Base-by-base conservation (phyloP, 148 eudicot genomes). In the Camellia lanceoleosa region DNA sequence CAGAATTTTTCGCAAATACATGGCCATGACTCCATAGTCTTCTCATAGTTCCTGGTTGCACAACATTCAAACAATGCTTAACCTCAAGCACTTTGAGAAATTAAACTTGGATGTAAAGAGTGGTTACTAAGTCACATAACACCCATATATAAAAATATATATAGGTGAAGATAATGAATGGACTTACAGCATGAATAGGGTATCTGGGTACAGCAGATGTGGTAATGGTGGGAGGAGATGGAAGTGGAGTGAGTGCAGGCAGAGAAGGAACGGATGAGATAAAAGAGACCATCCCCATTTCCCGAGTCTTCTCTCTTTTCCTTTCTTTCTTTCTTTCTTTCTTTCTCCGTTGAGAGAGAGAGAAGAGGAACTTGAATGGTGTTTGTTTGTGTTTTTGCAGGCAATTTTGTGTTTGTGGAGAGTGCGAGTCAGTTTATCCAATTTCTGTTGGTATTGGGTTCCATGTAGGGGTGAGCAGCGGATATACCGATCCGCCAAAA, bases 201-300 rank as follows among this genome's bases (percentile, higher is more conserved):
- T 19, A 80, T 73, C 79, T 85, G 7, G 83, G 11, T 7, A 83
- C 30, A 52, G 87, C 38, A 11, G 44, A 30, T 23, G 81, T 8
- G 64, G 84, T 75, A 67, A 49, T 2, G n/a, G 72, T 68, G 79
- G 80, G 5, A 58, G 83, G 44, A 81, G 82, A 82, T 19, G 91
- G 23, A 16, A 75, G 82, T 68, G 89, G 82, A 79, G 59, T 11
- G 3, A 87, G 38, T 64, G 85, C 56, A 77, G 82, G 83, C 30
- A 82, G 72, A 73, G 97, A 86, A 82, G 94, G 87, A 64, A 89
- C 78, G 1, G 93, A 86, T 52, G 97, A 91, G 7, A 91, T 84
- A 77, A 89, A 86, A 41, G 93, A 89, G 42, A 91, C 80, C 82
- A 87, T 78, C 81, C 71, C 88, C 89, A 86, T 87, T 77, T 54